Base-by-base conservation (phyloP, 805 yeast genomes). In the Ogataea glucozyma region DNA sequence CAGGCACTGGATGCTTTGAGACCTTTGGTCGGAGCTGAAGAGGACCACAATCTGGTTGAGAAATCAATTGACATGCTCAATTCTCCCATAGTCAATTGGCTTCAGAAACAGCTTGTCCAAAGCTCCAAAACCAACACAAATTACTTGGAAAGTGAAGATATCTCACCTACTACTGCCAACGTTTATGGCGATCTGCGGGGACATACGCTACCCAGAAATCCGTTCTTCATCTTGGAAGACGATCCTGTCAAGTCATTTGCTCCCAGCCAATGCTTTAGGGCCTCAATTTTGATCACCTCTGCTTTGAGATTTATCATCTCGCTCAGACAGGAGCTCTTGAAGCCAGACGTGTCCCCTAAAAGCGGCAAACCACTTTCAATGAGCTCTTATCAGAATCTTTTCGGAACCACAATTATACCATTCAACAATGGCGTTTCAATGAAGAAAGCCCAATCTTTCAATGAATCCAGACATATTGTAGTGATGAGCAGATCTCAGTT, bases 181-280 rank as follows among this genome's bases (percentile, higher is more conserved):
- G 75, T 78, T 26, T 79, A 79, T 53, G 83, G 84, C 13, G 84
- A 79, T 42, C 65, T 79, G 21, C 69, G 81, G 38, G 85, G 85
- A 16, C 84, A 81, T 49, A 76, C 82, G 1, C 65, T 85, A 31
- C 95, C 95, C 4, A 69, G 91, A 47, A 85, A 85, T 58, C 95
- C 95, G 1, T 85, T 83, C 54, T 71, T 85, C 50, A 76, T 85
- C 9, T 61, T 85, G 13, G 88, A 84, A 49, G 84, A 84, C 56
- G 95, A 85, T 50, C 90, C 91, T 1, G 71, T 79, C 48, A 71
- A 78, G 13, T 75, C 74, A 45, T 72, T 66, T 41, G 62, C 71
- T 10, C 85, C 88, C 12, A 69, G 76, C 39, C 95, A 85, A 64
- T 68, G 78, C 9, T 83, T 79, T 48, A 61, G 91, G 26, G 82